Evolutionary conservation across 2,329 filamentous ascomycete species (phyloP), one percentile per base, ranked within the genome.

Genomic region (Metarhizium brunneum): DNA sequence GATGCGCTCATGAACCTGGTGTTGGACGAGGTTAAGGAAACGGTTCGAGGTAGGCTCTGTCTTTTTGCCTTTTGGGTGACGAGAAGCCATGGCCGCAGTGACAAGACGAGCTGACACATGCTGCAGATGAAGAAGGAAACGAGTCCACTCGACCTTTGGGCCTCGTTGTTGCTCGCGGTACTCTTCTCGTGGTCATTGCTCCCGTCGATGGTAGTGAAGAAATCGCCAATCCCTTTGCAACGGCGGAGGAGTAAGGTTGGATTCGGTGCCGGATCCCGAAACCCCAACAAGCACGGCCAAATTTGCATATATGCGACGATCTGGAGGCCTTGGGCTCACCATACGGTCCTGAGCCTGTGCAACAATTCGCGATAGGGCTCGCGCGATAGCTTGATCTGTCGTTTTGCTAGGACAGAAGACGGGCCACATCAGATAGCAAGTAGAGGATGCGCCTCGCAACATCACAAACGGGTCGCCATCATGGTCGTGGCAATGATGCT

Each of bases 1-100:
- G 94, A 99, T 70, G 92, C 94, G 65, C 80, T 99, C 58, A 97
- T 97, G 92, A 99, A 99, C 70, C 79, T 99, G 59, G 94, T 99
- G 30, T 78, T 99, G 56, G 94, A 97, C 67, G 89, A 97, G 63
- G 92, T 95, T 53, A 85, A 94, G 70, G 94, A 99, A 71, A 81
- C 87, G 50, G 85, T 96, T 73, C 82, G 87, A 77, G 92, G 92
- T 95, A 75, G 59, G 79, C 29, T 16, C 11, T 25, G 25, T 6
- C n/a, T 2, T 13, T 36, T 20, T 16, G 29, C 25, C 10, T 43
- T 29, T n/a, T 42, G 14, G 7, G n/a, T 18, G 42, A 29, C 6
- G 18, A 20, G 20, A 20, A 40, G 25, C 25, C 3, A 25, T 25
- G 25, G 25, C 25, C 25, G 25, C 25, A 25, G 32, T 8, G 32